phyloP scores from a whole-genome alignment of 306 rosid species.

The Psophocarpus tetragonolobus region DNA sequence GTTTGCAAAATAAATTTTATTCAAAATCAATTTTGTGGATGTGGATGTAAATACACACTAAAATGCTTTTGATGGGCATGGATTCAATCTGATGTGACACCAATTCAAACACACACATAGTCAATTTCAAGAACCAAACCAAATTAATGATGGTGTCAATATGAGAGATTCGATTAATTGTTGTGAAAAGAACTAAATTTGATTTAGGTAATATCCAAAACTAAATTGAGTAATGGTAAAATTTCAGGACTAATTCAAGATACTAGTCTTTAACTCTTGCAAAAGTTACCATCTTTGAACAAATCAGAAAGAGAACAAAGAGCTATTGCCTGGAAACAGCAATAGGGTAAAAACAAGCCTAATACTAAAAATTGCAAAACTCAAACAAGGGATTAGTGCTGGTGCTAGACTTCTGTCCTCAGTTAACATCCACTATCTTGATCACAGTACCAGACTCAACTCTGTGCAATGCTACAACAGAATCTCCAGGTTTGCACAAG shows the following conservation, averaged over 20 bases:
- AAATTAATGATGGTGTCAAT: not conserved
- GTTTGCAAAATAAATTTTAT: no score
- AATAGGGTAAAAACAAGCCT: not conserved
- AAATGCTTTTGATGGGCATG: no score
- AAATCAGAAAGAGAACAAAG: not conserved
- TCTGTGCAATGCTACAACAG: slow-evolving; percentile 18
- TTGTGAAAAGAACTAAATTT: not conserved
- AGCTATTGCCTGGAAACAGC: not conserved
- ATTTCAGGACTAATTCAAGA: not conserved
- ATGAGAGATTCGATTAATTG: not conserved
- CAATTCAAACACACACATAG: no score
- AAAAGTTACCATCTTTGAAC: not conserved
- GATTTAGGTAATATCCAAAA: not conserved
- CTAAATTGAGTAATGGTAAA: not conserved
- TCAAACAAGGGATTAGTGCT: not conserved
- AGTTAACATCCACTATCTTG: slow-evolving; percentile 26
- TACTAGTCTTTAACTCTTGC: not conserved
- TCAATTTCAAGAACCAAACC: not conserved
- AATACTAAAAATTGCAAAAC: not conserved
- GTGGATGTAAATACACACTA: no score
- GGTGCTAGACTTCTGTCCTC: not conserved
- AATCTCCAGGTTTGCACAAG: slow-evolving; percentile 20
- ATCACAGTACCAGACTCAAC: not conserved
- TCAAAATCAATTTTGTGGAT: no score
- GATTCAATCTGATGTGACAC: no score